Evolutionary conservation across 768 basidiomycete species (phyloP), one percentile per base, ranked within the genome.

Genomic region (Sistotremastrum suecicum): DNA sequence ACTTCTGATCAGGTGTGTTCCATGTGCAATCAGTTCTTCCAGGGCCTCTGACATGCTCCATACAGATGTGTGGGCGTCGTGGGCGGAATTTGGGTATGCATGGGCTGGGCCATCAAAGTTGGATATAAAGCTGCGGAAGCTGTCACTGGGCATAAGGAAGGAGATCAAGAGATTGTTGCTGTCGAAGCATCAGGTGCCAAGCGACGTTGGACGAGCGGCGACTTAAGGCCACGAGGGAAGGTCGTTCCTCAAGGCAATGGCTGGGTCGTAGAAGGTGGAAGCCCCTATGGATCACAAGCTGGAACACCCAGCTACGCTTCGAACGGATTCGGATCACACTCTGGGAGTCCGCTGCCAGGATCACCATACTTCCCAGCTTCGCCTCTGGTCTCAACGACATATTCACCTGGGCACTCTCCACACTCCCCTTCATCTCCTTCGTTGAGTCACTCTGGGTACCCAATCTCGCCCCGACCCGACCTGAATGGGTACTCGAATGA

Each of bases 61-160:
- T 43, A 8, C 45, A 75, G 83, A 42, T 79, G 77, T 52, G 81
- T 85, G 5, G 94, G 94, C n/a, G 94, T 97, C 41, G 71, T 99
- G 31, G 94, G 94, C 8, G 89, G 89, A 3, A 75, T 90, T 38
- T 88, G 90, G 60, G 83, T 86, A 5, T 89, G 86, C 63, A 73
- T 80, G 61, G 78, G 80, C 42, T 85, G 85, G 58, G 80, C 82
- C 47, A 71, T 83, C 50, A 73, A 74, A 37, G 68, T 83, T 41
- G 73, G 75, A 28, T 69, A 70, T 5, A 76, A 76, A 32, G 78
- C 82, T 3, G 72, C 82, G 37, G 75, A 78, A 49, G 78, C 75
- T 7, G 80, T 83, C 42, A 70, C 68, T 3, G 72, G 68, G 36
- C 60, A 60, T 1, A 63, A 78, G 34, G 74, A 73, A 12, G 48